phyloP scores from a whole-genome alignment of 177 flowering plant genomes.

The Vitis hybrid region DNA sequence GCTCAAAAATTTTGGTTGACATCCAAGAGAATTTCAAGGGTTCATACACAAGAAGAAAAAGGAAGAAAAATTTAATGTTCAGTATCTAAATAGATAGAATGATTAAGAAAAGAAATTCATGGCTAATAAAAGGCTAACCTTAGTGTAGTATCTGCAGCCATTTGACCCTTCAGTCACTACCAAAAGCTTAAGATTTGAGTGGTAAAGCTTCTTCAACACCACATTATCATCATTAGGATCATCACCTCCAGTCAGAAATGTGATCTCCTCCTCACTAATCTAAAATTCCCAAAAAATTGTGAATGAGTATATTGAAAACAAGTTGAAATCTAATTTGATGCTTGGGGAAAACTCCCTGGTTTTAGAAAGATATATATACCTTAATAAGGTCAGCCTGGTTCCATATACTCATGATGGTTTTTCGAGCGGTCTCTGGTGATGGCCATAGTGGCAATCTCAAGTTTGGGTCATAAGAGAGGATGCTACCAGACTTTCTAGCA shows the following conservation, averaged over 20 bases:
- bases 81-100: too few species aligned
- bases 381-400: conserved; percentile 59
- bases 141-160: conserved; percentile 75
- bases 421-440: conserved; percentile 51
- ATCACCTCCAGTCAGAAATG: conserved; percentile 60
- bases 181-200: conserved; percentile 60
- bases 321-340: too few species aligned
- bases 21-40: neutral
- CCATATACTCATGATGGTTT: conserved; percentile 66
- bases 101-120: too few species aligned
- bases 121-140: conserved; percentile 31
- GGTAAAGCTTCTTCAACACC: conserved; percentile 55
- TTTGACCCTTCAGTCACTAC: conserved; percentile 61
- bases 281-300: conserved; percentile 18
- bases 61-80: neutral
- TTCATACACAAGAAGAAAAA: neutral
- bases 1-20: conserved; percentile 6
- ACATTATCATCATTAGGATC: conserved; percentile 66
- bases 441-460: conserved; percentile 64
- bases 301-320: too few species aligned
- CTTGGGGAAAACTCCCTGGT: too few species aligned
- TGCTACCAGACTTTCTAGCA: conserved; percentile 45
- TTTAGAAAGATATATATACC: conserved; percentile 24
- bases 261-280: conserved; percentile 68
- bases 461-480: conserved; percentile 68